Evolutionary conservation across 305 asterid species (phyloP).

Genomic region (Fraxinus xanthoxyloides): DNA sequence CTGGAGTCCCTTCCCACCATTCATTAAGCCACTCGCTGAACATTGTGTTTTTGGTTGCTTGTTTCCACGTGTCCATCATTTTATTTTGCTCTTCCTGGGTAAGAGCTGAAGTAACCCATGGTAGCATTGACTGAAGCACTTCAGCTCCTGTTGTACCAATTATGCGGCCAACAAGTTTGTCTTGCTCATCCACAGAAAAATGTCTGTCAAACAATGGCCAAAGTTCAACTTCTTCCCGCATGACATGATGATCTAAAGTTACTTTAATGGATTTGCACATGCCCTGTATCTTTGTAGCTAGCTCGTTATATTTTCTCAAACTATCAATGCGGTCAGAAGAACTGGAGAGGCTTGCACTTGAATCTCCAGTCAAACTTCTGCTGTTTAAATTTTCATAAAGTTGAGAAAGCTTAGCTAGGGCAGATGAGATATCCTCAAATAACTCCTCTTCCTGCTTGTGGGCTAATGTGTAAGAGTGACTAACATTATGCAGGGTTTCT

Average conservation of each 20-base stretch:
- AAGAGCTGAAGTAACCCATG: slow-evolving; percentile 98
- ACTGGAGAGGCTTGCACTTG: slow-evolving; percentile 24
- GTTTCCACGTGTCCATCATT: slow-evolving; percentile 95
- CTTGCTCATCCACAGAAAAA: slow-evolving; percentile 92
- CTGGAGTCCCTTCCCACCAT: slow-evolving; percentile 88
- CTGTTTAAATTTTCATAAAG: slow-evolving; percentile 56
- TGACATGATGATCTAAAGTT: slow-evolving; percentile 92
- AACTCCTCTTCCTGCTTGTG: slow-evolving; percentile 94
- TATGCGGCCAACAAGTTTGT: slow-evolving; percentile 86
- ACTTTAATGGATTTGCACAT: slow-evolving; percentile 97
- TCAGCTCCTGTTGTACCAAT: slow-evolving; percentile 99
- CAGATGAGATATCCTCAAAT: slow-evolving; percentile 85
- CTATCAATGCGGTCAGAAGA: slow-evolving; percentile 36
- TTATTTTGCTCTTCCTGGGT: slow-evolving; percentile 95
- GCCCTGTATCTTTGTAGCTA: slow-evolving; percentile 92
- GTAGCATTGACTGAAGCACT: slow-evolving; percentile 94
- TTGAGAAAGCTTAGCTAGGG: slow-evolving; percentile 65
- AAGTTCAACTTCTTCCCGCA: slow-evolving; percentile 91
- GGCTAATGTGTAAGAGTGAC: slow-evolving; percentile 93
- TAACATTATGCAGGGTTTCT: slow-evolving; percentile 91
- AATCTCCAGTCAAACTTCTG: slow-evolving; percentile 37
- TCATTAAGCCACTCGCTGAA: slow-evolving; percentile 97
- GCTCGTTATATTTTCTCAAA: slow-evolving; percentile 62
- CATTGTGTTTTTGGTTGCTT: slow-evolving; percentile 96
- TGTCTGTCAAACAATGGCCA: slow-evolving; percentile 97